phyloP scores from a whole-genome alignment of 1,284 basidiomycete genomes.

The Boletus sp. region DNA sequence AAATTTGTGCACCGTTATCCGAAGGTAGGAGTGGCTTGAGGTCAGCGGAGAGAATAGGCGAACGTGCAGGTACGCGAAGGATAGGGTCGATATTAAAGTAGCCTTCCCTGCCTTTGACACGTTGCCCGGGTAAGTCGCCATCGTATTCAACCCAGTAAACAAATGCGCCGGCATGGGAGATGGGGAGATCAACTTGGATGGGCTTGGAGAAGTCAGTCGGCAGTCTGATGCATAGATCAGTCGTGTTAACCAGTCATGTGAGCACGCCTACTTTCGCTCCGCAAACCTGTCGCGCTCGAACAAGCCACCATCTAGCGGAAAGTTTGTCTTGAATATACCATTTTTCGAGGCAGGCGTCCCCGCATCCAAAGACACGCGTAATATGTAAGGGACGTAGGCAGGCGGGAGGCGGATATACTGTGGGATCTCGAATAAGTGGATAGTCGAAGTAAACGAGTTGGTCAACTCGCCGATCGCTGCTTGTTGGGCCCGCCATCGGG shows the following conservation, averaged over 20 bases:
- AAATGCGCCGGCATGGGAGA: slow-evolving; percentile 93
- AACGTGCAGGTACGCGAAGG: slow-evolving; percentile 68
- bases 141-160: slow-evolving; percentile 93
- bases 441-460: background rate
- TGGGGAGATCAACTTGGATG: slow-evolving; percentile 88
- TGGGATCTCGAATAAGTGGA: slow-evolving; percentile 14
- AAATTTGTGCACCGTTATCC: slow-evolving; percentile 46
- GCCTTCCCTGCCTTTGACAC: slow-evolving; percentile 77
- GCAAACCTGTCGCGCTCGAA: slow-evolving; percentile 79
- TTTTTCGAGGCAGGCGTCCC: slow-evolving; percentile 85
- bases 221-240: slow-evolving; percentile 45
- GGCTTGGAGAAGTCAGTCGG: slow-evolving; percentile 82
- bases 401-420: slow-evolving; percentile 95
- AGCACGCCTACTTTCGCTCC: slow-evolving; percentile 59
- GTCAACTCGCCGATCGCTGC: slow-evolving; percentile 67
- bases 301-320: slow-evolving; percentile 83
- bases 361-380: slow-evolving; percentile 85
- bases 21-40: slow-evolving; percentile 47
- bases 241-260: background rate
- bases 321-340: slow-evolving; percentile 90
- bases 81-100: slow-evolving; percentile 96
- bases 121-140: slow-evolving; percentile 48
- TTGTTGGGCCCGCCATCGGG: slow-evolving; percentile 86
- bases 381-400: slow-evolving; percentile 82
- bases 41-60: slow-evolving; percentile 63